phyloP scores from a whole-genome alignment of 2,329 filamentous ascomycete genomes.

The Hypomyces rosellus region DNA sequence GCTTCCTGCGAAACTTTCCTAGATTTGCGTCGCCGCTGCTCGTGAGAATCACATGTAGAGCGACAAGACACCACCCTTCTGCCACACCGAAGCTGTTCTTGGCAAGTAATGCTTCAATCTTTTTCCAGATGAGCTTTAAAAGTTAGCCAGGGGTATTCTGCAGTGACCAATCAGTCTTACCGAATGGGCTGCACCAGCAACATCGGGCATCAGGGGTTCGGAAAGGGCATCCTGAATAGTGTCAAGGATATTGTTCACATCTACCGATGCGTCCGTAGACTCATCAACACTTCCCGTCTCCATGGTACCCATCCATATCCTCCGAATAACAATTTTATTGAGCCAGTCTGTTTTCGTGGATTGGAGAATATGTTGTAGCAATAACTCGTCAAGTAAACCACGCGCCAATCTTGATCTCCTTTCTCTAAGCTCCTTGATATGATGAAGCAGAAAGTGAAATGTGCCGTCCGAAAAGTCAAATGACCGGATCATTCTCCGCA shows the following conservation, averaged over 20 bases:
- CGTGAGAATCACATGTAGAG: slow-evolving; percentile 60
- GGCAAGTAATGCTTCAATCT: slow-evolving; percentile 53
- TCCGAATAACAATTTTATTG: slow-evolving; percentile 61
- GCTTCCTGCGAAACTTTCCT: slow-evolving; percentile 64
- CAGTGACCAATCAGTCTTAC: slow-evolving; percentile 34
- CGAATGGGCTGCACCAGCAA: slow-evolving; percentile 61
- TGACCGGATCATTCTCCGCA: slow-evolving; percentile 56
- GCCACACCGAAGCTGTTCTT: slow-evolving; percentile 48
- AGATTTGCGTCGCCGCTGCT: slow-evolving; percentile 59
- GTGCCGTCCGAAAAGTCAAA: slow-evolving; percentile 55
- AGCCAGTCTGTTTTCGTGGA: slow-evolving; percentile 52
- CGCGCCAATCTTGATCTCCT: slow-evolving; percentile 44
- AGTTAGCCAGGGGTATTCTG: slow-evolving; percentile 12
- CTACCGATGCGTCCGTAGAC: slow-evolving; percentile 13
- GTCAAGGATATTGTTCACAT: slow-evolving; percentile 20
- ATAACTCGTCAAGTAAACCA: slow-evolving; percentile 55
- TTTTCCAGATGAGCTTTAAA: slow-evolving; percentile 72
- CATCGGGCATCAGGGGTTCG: slow-evolving; percentile 48
- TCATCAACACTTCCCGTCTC: slow-evolving; percentile 27
- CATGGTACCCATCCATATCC: slow-evolving; percentile 58
- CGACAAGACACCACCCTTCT: slow-evolving; percentile 65
- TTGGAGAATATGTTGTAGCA: slow-evolving; percentile 49
- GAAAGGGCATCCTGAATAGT: slow-evolving; percentile 38
- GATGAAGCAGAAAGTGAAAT: slow-evolving; percentile 60
- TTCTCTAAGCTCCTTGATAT: slow-evolving; percentile 58